Conservation (phyloP, 1,284 basidiomycete species). For the Porphyrellus sp. region DNA sequence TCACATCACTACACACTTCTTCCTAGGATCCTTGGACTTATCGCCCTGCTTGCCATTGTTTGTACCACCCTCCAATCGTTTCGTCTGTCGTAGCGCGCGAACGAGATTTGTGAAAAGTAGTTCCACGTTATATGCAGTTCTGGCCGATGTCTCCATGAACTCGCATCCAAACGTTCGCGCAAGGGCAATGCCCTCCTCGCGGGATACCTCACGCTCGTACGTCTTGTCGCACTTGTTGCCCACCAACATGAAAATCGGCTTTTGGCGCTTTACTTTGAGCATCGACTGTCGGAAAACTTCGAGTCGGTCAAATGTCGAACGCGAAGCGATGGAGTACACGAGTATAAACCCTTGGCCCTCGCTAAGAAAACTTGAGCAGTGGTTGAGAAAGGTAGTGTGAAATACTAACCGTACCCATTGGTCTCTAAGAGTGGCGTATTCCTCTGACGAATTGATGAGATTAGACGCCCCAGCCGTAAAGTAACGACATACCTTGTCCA, state of each 20-base stretch:
- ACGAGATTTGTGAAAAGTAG: constrained; percentile 90
- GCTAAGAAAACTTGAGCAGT: constrained; percentile 42
- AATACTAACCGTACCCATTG: constrained; percentile 92
- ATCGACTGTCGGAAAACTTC: constrained; percentile 95
- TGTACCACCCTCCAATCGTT: constrained; percentile 32
- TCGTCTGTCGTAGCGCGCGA: constrained; percentile 76
- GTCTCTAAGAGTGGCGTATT: constrained; percentile 95
- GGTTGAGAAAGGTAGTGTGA: constrained; percentile 4
- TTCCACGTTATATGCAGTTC: constrained; percentile 94
- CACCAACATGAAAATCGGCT: constrained; percentile 83
- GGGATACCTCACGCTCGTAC: constrained; percentile 82
- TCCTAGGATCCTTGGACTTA: constrained; percentile 44
- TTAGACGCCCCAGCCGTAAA: constrained; percentile 7
- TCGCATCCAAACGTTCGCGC: constrained; percentile 89
- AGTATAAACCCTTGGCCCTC: constrained; percentile 99
- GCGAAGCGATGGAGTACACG: constrained; percentile 96
- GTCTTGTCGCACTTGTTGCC: constrained; percentile 91
- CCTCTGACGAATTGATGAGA: constrained; percentile 55
- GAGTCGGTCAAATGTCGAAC: constrained; percentile 91
- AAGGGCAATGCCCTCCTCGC: constrained; percentile 83
- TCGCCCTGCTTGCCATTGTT: constrained; percentile 33
- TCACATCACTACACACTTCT: constrained; percentile 79
- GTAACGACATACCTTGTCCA: constrained; percentile 72
- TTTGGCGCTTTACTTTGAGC: constrained; percentile 87
- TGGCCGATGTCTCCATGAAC: constrained; percentile 96